A percentile compares a stretch with the other conserved stretches of the same genome.
phyloP scores from a whole-genome alignment of 768 basidiomycete species.

The Lyophyllum semitale region DNA sequence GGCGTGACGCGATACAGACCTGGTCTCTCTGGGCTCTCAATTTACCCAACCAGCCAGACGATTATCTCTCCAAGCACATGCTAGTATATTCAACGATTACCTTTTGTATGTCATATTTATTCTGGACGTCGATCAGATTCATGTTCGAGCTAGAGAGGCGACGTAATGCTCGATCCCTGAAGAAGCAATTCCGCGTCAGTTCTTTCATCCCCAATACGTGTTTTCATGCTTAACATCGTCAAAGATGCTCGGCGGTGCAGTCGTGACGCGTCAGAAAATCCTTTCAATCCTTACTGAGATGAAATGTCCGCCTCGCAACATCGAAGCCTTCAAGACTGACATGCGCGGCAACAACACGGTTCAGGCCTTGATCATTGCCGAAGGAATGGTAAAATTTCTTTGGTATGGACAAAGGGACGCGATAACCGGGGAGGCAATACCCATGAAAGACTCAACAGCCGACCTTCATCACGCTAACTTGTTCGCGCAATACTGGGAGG shows the following conservation, averaged over 20 bases:
- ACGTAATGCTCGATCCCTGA: background rate
- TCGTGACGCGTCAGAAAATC: conserved; percentile 10
- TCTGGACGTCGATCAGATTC: background rate
- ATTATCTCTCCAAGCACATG: conserved; percentile 7
- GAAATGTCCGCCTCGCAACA: background rate
- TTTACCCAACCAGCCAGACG: conserved; percentile 4
- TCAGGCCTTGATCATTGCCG: conserved; percentile 6
- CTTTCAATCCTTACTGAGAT: conserved; percentile 3
- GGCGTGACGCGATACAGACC: conserved; percentile 8
- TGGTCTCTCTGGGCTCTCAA: conserved; percentile 9
- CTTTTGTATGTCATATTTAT: background rate
- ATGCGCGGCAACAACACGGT: conserved; percentile 5
- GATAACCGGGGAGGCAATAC: background rate
- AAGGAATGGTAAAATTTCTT: conserved; percentile 2
- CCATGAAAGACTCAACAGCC: background rate
- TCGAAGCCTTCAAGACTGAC: conserved; percentile 3
- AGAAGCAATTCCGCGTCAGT: conserved; percentile 8
- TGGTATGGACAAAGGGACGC: conserved; percentile 7
- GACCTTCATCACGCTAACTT: conserved; percentile 1
- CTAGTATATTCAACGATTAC: background rate
- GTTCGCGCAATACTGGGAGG: conserved; percentile 6
- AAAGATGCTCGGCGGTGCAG: conserved; percentile 2
- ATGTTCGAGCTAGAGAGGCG: conserved; percentile 5
- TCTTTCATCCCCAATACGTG: background rate
- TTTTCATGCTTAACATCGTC: background rate